A percentile compares a stretch with the other conserved stretches of the same genome.
phyloP scores from a whole-genome alignment of 257 asterid genomes.

The Leonotis leonurus region DNA sequence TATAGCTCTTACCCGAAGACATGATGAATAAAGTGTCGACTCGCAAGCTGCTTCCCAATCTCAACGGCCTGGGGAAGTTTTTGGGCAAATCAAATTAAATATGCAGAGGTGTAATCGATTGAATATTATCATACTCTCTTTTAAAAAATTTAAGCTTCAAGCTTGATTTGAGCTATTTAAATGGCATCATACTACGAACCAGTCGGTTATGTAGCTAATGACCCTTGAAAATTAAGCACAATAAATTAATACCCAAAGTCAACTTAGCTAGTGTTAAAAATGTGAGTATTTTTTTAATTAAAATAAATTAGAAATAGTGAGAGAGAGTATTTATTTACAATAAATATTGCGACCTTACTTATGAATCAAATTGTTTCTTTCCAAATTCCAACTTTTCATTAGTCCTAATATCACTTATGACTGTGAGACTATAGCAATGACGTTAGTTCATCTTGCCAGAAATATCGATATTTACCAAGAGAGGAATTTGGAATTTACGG shows the following conservation, averaged over 20 bases:
- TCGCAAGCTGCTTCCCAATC: constrained; percentile 69
- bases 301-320: not conserved
- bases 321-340: not conserved
- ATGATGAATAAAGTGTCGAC: constrained; percentile 77
- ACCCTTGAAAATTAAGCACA: not conserved
- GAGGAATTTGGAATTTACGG: constrained; percentile 7
- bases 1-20: constrained; percentile 63
- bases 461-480: constrained; percentile 15
- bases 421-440: not conserved
- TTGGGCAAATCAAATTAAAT: too few relatives aligned
- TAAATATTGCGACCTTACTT: not conserved
- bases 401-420: too few relatives aligned
- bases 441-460: constrained; percentile 27
- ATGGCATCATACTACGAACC: too few relatives aligned
- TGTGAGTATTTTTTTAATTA: not conserved
- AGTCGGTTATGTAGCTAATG: not conserved
- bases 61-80: constrained; percentile 66
- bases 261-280: constrained; percentile 11
- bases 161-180: too few relatives aligned
- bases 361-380: constrained; percentile 13
- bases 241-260: constrained; percentile 19
- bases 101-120: too few relatives aligned
- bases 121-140: too few relatives aligned
- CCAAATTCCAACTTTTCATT: constrained; percentile 18
- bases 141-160: too few relatives aligned